Conservation (phyloP, 495 filamentous ascomycete genomes). For the Pseudomonodictys pantanalensis region DNA sequence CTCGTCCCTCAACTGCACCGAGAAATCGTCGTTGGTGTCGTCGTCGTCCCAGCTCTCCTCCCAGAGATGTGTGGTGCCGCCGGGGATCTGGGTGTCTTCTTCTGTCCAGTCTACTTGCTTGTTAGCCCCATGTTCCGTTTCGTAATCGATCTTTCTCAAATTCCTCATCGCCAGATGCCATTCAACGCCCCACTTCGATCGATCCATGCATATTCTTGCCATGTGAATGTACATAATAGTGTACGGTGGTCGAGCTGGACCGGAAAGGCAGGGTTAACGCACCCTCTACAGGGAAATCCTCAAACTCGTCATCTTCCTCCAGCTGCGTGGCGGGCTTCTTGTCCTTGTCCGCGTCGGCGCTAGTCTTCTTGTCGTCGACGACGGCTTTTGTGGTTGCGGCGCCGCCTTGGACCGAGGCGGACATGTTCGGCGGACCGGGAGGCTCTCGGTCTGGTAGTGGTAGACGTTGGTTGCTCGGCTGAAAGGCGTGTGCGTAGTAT, state of each 20-base stretch:
- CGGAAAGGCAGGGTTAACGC: conserved; percentile 30
- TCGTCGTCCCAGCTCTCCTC: conserved; percentile 99
- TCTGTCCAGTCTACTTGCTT: conserved; percentile 72
- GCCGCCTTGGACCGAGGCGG: conserved; percentile 39
- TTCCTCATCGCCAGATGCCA: no score
- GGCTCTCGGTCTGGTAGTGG: conserved; percentile 2
- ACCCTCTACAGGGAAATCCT: conserved; percentile 98
- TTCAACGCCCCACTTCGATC: no score
- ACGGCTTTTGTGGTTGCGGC: conserved; percentile 33
- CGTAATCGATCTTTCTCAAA: conserved; percentile 8
- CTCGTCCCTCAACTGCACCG: conserved; percentile 92
- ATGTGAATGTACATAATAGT: no score
- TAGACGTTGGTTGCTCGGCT: no score
- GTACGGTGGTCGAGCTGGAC: no score
- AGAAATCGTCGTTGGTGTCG: conserved; percentile 95
- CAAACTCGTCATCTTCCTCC: conserved; percentile 98
- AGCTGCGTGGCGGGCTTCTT: conserved; percentile 65
- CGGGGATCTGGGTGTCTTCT: conserved; percentile 78
- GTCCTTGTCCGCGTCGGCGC: conserved; percentile 41
- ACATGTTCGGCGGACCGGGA: conserved; percentile 37
- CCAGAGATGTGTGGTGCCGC: conserved; percentile 79
- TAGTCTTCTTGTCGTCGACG: conserved; percentile 38
- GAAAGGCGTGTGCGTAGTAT: no score
- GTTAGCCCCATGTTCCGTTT: neutral
- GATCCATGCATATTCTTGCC: no score